Percentiles rank a stretch among this genome's conserved stretches.
These are phyloP conservation scores for Curvularia verruculosa DNA, from an alignment of 2,329 filamentous ascomycete species.

Conservation along the genomic window DNA sequence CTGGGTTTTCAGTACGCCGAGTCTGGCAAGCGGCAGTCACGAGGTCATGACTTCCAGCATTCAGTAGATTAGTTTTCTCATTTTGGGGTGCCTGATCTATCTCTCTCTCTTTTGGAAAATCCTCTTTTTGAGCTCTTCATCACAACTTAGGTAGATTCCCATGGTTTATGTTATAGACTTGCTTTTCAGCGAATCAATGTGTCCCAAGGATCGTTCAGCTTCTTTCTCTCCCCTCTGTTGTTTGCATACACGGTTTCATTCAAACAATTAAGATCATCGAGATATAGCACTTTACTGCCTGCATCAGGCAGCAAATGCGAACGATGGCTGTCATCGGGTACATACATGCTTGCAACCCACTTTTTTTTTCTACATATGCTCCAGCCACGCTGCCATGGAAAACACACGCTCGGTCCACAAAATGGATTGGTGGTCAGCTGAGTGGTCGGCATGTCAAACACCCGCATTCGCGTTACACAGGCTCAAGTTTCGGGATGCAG, in stretches of 20 bases:
- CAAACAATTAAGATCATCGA: background rate
- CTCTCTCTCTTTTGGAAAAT: background rate
- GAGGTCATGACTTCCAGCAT: conserved; percentile 32
- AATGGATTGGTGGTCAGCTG: conserved; percentile 9
- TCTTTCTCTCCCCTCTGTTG: background rate
- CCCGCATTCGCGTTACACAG: conserved; percentile 13
- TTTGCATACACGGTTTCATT: background rate
- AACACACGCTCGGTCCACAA: background rate
- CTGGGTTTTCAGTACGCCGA: background rate
- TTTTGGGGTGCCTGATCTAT: background rate
- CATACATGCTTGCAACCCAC: background rate
- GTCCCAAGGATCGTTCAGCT: background rate
- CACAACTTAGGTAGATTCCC: conserved; percentile 1
- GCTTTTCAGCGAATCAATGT: conserved; percentile 3
- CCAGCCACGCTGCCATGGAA: background rate
- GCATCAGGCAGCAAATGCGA: background rate
- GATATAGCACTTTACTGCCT: background rate
- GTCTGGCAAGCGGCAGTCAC: conserved; percentile 13
- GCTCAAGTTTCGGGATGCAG: conserved; percentile 13
- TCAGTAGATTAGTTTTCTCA: conserved; percentile 6
- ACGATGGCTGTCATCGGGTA: background rate
- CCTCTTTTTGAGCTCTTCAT: background rate
- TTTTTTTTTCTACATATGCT: background rate
- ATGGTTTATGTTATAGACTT: conserved; percentile 10
- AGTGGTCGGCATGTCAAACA: conserved; percentile 13